Conservation (phyloP, 768 basidiomycete species). For the Lactarius sanguifluus region DNA sequence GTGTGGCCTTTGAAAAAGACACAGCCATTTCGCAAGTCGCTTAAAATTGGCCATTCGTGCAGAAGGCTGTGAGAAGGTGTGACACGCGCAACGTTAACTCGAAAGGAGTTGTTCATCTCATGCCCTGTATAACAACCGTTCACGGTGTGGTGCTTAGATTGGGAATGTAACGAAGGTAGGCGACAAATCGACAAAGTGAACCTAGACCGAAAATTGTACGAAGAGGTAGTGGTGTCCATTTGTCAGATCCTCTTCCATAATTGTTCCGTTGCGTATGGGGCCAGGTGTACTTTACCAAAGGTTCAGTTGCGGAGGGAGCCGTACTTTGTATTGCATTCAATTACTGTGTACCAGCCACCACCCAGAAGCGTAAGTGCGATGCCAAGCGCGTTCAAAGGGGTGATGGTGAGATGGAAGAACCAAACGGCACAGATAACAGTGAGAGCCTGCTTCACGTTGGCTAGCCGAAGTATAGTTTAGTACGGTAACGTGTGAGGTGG, state of each 20-base stretch:
- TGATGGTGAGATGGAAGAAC: conserved; percentile 83
- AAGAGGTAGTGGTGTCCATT: background rate
- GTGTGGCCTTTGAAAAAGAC: conserved; percentile 24
- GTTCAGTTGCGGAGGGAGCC: conserved; percentile 1
- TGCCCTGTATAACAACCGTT: background rate
- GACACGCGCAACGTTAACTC: background rate
- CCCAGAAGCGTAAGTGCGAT: conserved; percentile 83
- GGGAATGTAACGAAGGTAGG: background rate
- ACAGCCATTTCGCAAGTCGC: conserved; percentile 7
- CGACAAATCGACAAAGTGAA: conserved; percentile 13
- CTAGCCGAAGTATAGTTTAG: conserved; percentile 39
- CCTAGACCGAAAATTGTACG: background rate
- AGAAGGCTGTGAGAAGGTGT: background rate
- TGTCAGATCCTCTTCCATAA: background rate
- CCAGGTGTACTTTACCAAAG: background rate
- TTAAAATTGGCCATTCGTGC: background rate
- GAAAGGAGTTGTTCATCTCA: background rate
- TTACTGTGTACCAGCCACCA: conserved; percentile 75
- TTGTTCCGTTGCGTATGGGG: background rate
- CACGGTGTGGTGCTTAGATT: background rate
- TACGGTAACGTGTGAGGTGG: background rate
- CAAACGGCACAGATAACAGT: conserved; percentile 82
- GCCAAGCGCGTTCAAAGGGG: conserved; percentile 74
- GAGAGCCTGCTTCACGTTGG: conserved; percentile 91
- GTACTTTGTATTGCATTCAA: conserved; percentile 47